Evolutionary conservation across 805 yeast genomes (phyloP), one percentile per base, ranked within the genome.

Genomic region (Kluyveromyces nonfermentans): DNA sequence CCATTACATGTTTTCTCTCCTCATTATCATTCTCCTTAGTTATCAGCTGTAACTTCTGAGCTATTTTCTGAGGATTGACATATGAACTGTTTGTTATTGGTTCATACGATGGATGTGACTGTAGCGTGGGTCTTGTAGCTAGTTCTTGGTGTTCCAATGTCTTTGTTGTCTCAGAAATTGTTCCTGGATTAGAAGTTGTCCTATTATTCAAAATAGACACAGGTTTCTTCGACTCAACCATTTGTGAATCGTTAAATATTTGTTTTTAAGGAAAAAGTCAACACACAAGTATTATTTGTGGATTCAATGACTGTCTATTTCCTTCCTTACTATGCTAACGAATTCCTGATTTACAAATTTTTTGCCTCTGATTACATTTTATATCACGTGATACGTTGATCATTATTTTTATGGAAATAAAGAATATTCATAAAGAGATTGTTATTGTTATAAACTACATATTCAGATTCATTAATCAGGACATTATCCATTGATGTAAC

Each of bases 141-240:
- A n/a, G 17, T 20, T 36, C 39, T 33, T 33, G 16, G 10, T 33
- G 17, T 15, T 33, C 35, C n/a, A 12, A 14, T 21, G 15, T 21
- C 32, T 20, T 19, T 12, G 31, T 31, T 17, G 12, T 18, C 17
- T 31, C 34, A 22, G 41, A 38, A 28, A 14, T 22, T 15, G 34
- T 38, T 20, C 41, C 28, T n/a, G 15, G 10, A 15, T 38, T 38
- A 7, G 41, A 38, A 21, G 25, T 38, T 28, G 33, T 12, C 16
- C 41, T 42, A 21, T 46, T 46, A 14, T 46, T 45, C 37, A 46
- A 40, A 15, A 46, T 46, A 17, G 49, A 46, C 32, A 46, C 49
- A n/a, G 49, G 49, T 17, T 38, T 38, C 34, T 15, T 33, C 18
- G 34, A 38, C 30, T 25, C 30, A 25, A 10, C 30, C 30, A 25